Evolutionary conservation across 2,329 filamentous ascomycete genomes (phyloP).

Genomic region (Chrysoporthe deuterocubensis): DNA sequence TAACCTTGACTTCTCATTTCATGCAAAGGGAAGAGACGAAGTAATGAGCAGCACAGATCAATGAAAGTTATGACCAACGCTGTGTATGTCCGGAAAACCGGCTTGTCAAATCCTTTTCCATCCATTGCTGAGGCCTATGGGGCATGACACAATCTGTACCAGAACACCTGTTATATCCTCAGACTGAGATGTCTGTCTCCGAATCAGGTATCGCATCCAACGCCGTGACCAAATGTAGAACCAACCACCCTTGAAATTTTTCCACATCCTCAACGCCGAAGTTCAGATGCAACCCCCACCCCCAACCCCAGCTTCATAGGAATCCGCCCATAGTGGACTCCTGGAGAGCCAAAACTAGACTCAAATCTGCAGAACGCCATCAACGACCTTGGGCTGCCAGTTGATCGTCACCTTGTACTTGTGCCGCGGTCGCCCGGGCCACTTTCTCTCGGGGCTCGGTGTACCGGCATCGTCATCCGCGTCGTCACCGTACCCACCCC

Average conservation of each 20-base stretch:
- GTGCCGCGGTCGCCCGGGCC: background rate
- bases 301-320: background rate
- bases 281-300: background rate
- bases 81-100: background rate
- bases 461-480: background rate
- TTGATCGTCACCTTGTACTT: background rate
- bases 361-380: conserved; percentile 9
- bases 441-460: conserved; percentile 10
- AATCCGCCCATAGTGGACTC: background rate
- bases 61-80: background rate
- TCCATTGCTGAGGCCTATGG: background rate
- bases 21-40: background rate
- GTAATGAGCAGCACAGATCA: background rate
- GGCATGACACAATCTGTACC: background rate
- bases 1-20: conserved; percentile 4
- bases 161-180: background rate
- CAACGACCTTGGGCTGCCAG: background rate
- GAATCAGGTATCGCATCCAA: conserved; percentile 7
- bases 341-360: background rate
- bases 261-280: conserved; percentile 2
- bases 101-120: background rate
- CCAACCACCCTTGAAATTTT: background rate
- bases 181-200: background rate
- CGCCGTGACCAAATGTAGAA: conserved; percentile 9
- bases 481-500: background rate